phyloP scores from a whole-genome alignment of 2,329 filamentous ascomycete species.

The Ophioceras dolichostomum region DNA sequence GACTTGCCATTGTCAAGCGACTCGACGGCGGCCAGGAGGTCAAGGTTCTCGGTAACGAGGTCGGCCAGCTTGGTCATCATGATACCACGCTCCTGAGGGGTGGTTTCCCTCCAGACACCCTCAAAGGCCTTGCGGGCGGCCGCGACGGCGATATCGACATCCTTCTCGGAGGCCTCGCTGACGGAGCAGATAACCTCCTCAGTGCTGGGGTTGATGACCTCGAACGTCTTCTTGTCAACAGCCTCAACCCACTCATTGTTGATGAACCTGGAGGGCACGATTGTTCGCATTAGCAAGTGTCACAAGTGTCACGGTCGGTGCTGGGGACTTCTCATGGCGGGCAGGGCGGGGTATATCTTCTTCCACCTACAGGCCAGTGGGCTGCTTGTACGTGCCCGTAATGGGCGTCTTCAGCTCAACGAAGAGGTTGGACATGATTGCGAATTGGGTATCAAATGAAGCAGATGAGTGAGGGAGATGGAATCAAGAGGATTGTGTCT shows the following conservation, averaged over 20 bases:
- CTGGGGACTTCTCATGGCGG: too few relatives aligned
- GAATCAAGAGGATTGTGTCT: too few relatives aligned
- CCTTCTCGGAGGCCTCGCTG: conserved; percentile 78
- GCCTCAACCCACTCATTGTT: conserved; percentile 83
- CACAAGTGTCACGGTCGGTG: too few relatives aligned
- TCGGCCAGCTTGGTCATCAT: conserved; percentile 67
- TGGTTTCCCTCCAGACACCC: conserved; percentile 53
- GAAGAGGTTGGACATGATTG: conserved; percentile 20
- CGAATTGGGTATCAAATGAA: too few relatives aligned
- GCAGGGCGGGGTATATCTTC: too few relatives aligned
- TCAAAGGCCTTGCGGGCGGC: conserved; percentile 82
- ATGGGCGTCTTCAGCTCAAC: conserved; percentile 56
- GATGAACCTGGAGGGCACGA: too few relatives aligned
- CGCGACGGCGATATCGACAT: conserved; percentile 66
- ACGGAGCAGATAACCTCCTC: conserved; percentile 79
- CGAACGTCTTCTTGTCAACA: conserved; percentile 80
- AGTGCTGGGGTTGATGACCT: conserved; percentile 78
- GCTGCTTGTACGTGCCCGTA: conserved; percentile 46
- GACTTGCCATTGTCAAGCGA: conserved; percentile 83
- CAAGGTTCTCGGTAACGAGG: conserved; percentile 64
- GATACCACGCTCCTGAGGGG: conserved; percentile 59
- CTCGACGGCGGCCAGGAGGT: conserved; percentile 71
- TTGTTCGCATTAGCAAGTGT: too few relatives aligned
- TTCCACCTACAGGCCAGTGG: conserved; percentile 45
- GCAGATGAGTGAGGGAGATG: too few relatives aligned